Evolutionary conservation across 2,329 filamentous ascomycete species (phyloP).

Genomic region (Talaromyces sp.): DNA sequence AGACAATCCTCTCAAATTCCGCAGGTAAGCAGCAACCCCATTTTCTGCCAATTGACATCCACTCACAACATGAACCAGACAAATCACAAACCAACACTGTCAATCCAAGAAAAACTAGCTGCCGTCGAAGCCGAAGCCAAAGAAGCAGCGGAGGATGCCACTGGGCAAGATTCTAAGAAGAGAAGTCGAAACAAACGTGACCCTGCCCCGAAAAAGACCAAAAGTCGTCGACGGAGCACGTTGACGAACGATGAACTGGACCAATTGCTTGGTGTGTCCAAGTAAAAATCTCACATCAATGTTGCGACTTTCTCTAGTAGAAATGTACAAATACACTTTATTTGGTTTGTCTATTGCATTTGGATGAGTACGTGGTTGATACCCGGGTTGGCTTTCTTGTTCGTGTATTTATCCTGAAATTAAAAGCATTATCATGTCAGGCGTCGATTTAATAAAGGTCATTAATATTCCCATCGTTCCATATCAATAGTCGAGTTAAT

Average conservation of each 20-base stretch:
- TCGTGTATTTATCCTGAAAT: neutral
- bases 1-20: conserved; percentile 28
- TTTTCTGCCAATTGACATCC: neutral
- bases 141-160: conserved; percentile 26
- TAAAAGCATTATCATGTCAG: neutral
- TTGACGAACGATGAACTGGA: conserved; percentile 46
- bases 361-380: conserved; percentile 15
- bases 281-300: neutral
- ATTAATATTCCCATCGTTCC: neutral
- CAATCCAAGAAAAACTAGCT: conserved; percentile 43
- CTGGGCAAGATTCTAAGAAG: conserved; percentile 25
- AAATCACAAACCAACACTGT: conserved; percentile 27
- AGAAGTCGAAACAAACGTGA: conserved; percentile 14
- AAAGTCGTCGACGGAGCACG: conserved; percentile 39
- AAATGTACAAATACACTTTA: neutral
- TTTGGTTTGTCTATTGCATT: conserved; percentile 9
- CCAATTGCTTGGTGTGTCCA: conserved; percentile 34
- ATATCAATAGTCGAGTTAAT: neutral
- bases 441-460: neutral
- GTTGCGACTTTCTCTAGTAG: neutral
- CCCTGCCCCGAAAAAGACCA: conserved; percentile 25
- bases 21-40: conserved; percentile 28
- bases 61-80: conserved; percentile 13
- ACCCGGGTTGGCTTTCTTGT: conserved; percentile 9
- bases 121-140: conserved; percentile 43